Percentiles rank a stretch among this genome's conserved stretches.
These are phyloP conservation scores for Fraxinus excelsior DNA, from an alignment of 257 asterid genomes.

Conservation along the genomic window DNA sequence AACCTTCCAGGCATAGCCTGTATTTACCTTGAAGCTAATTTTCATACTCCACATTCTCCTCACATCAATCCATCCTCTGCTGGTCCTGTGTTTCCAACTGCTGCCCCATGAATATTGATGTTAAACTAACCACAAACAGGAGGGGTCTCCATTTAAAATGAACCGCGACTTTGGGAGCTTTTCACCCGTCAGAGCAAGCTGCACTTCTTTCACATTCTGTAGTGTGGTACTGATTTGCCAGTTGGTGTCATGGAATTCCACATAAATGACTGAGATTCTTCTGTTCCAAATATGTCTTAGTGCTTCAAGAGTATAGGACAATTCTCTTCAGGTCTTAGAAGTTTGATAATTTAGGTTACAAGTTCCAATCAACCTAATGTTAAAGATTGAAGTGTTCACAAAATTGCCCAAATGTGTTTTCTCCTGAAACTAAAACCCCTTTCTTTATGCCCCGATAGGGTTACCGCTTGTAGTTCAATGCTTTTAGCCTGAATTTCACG, in stretches of 20 bases:
- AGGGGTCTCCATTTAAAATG: not conserved
- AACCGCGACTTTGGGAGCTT: not conserved
- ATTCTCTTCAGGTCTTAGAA: not conserved
- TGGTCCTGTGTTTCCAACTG: not conserved
- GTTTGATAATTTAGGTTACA: not conserved
- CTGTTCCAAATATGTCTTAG: not conserved
- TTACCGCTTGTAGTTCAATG: not conserved
- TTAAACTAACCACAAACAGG: not conserved
- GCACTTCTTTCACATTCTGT: not conserved
- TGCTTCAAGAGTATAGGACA: not conserved
- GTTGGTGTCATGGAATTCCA: not conserved
- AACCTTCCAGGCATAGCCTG: not conserved
- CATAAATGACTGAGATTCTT: not conserved
- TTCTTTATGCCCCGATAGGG: not conserved
- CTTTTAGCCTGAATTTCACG: not conserved
- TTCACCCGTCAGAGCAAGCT: not conserved
- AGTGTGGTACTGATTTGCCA: not conserved
- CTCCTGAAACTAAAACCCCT: not conserved
- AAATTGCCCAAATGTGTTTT: not conserved
- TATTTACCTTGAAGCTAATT: not conserved
- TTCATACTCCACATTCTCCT: not conserved
- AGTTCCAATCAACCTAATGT: not conserved
- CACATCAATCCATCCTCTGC: not conserved
- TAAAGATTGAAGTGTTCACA: not conserved
- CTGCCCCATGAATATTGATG: not conserved